phyloP scores from a whole-genome alignment of 495 filamentous ascomycete species.

The Sordaria brevicollis region DNA sequence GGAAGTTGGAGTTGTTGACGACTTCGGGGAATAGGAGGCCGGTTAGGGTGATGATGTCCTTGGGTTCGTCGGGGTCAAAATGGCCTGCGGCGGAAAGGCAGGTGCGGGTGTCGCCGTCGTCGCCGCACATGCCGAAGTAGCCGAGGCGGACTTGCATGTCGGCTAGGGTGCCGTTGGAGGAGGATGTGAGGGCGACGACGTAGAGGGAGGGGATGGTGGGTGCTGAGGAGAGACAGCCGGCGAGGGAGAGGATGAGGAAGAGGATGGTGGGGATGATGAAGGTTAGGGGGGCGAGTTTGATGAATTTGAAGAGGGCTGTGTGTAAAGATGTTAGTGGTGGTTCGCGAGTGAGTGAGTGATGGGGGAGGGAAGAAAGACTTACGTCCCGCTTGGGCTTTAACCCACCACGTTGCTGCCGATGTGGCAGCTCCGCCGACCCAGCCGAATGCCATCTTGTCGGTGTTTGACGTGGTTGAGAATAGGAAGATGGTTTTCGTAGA shows the following conservation, averaged over 20 bases:
- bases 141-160: constrained; percentile 17
- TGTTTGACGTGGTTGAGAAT: background rate
- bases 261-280: background rate
- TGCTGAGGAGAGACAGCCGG: constrained; percentile 20
- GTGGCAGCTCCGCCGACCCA: too few relatives aligned
- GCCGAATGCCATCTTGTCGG: background rate
- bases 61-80: constrained; percentile 1
- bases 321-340: background rate
- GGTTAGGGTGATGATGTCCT: constrained; percentile 5
- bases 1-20: background rate
- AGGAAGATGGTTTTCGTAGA: background rate
- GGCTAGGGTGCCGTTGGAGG: constrained; percentile 7
- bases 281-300: background rate
- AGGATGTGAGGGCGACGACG: constrained; percentile 15
- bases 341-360: too few relatives aligned
- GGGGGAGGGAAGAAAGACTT: background rate
- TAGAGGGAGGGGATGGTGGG: constrained; percentile 21
- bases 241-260: constrained; percentile 12
- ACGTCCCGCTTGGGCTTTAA: background rate
- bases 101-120: constrained; percentile 9
- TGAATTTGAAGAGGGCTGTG: background rate
- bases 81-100: constrained; percentile 11
- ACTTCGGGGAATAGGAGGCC: background rate
- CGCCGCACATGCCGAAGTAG: constrained; percentile 28
- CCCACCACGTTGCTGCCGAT: background rate